A percentile compares a stretch with the other conserved stretches of the same genome.
Evolutionary conservation across 2,329 filamentous ascomycete genomes (phyloP).

Genomic region (Madurella fahalii): DNA sequence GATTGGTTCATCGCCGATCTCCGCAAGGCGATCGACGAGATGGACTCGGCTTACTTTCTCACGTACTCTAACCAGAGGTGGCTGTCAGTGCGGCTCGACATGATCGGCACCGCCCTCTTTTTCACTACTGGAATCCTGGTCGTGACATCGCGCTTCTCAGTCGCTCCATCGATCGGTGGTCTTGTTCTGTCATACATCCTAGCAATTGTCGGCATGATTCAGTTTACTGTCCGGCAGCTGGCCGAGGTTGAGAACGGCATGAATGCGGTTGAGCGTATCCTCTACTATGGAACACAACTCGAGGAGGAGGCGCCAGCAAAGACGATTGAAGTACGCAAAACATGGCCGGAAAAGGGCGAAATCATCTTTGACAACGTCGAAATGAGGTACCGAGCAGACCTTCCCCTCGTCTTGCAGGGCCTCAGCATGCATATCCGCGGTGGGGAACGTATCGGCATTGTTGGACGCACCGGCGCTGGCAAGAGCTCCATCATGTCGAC

Average conservation of each 20-base stretch:
- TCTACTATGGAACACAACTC: conserved; percentile 82
- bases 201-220: conserved; percentile 89
- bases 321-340: conserved; percentile 64
- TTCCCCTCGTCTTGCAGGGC: conserved; percentile 69
- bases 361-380: conserved; percentile 71
- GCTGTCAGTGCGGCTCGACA: conserved; percentile 80
- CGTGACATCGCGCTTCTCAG: conserved; percentile 82
- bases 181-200: conserved; percentile 92
- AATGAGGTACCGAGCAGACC: conserved; percentile 70
- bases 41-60: conserved; percentile 91
- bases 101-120: conserved; percentile 78
- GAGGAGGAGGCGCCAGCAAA: conserved; percentile 87
- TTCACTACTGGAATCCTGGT: conserved; percentile 87
- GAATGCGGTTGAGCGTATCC: conserved; percentile 89
- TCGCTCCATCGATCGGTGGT: conserved; percentile 79
- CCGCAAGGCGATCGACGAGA: conserved; percentile 72
- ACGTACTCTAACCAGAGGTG: conserved; percentile 95
- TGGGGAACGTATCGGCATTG: conserved; percentile 76
- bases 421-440: conserved; percentile 68
- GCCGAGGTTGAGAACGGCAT: conserved; percentile 97
- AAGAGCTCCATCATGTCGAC: conserved; percentile 83
- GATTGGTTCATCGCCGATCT: conserved; percentile 69
- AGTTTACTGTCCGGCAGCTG: conserved; percentile 89
- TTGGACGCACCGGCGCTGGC: conserved; percentile 76
- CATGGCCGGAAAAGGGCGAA: conserved; percentile 84